Evolutionary conservation across 2,329 filamentous ascomycete species (phyloP), one percentile per base, ranked within the genome.

Genomic region (Neospermospora avenae): DNA sequence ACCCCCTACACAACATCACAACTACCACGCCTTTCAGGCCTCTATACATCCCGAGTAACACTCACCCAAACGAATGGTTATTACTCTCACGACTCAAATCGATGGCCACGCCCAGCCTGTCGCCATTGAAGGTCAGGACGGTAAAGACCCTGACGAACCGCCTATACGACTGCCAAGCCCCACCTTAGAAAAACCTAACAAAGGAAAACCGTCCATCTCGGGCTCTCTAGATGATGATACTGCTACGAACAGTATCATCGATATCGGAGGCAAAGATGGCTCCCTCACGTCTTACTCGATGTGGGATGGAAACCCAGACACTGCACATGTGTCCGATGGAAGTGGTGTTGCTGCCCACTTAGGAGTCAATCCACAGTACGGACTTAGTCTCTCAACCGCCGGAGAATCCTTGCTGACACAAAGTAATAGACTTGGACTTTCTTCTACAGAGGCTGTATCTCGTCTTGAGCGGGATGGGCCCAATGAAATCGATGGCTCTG

Each of bases 401-500:
- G 4, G 35, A 18, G 3, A 4, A n/a, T 18, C 18, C 46, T 10
- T 14, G 18, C 56, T 58, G 22, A 58, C 18, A 20, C 13, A 20
- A 18, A 31, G 28, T 67, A 66, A 75, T 62, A 71, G 77, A 58
- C 70, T 88, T 86, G 88, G 88, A 71, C 80, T 91, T 76, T 81
- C 79, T 72, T 76, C 74, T 69, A 72, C 77, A 67, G 86, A 90
- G 74, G 87, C 87, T 65, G 80, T 81, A 74, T 78, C 79, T 77
- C 87, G 87, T 73, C 80, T 90, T 70, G 75, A 76, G 74, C 79
- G 81, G 72, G 78, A 89, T 81, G 88, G 88, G 67, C 81, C 83
- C 68, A 91, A 91, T 77, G 82, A 81, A 72, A 83, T 91, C 78
- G 84, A 87, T 75, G 84, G 84, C 76, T 84, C 86, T 78, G 84